Evolutionary conservation across 257 asterid genomes (phyloP).

Genomic region (Striga asiatica): DNA sequence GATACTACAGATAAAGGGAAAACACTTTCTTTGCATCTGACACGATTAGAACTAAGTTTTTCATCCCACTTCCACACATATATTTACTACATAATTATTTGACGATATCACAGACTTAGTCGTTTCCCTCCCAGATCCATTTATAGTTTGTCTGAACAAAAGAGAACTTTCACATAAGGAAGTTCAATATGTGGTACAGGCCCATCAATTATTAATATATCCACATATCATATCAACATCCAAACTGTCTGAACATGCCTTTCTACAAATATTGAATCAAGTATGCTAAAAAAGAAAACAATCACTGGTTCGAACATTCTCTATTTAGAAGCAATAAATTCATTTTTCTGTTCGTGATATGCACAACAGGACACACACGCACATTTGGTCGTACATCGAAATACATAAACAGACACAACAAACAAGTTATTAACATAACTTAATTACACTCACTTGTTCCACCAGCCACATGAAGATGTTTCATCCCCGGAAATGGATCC

Average conservation of each 20-base stretch:
- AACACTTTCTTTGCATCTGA: neutral
- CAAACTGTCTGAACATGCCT: no score
- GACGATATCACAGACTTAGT: neutral
- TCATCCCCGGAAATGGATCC: slow-evolving; percentile 94
- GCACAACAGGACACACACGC: no score
- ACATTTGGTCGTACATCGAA: no score
- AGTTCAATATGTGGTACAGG: no score
- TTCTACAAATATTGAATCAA: slow-evolving; percentile 8
- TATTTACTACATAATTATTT: neutral
- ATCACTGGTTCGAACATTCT: neutral
- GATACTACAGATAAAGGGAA: neutral
- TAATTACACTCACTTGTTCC: slow-evolving; percentile 60
- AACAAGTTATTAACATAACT: slow-evolving; percentile 1
- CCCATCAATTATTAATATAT: no score
- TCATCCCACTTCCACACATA: slow-evolving; percentile 2
- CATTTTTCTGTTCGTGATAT: neutral
- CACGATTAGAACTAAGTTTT: neutral
- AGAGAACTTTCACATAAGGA: no score
- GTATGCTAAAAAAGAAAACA: neutral
- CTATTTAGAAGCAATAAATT: neutral
- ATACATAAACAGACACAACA: neutral
- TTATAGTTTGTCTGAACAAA: neutral
- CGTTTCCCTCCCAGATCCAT: neutral
- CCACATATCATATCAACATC: no score
- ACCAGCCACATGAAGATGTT: slow-evolving; percentile 98